These are phyloP conservation scores for Linum lewisii DNA, from an alignment of 345 rosid species.

Conservation along the genomic window DNA sequence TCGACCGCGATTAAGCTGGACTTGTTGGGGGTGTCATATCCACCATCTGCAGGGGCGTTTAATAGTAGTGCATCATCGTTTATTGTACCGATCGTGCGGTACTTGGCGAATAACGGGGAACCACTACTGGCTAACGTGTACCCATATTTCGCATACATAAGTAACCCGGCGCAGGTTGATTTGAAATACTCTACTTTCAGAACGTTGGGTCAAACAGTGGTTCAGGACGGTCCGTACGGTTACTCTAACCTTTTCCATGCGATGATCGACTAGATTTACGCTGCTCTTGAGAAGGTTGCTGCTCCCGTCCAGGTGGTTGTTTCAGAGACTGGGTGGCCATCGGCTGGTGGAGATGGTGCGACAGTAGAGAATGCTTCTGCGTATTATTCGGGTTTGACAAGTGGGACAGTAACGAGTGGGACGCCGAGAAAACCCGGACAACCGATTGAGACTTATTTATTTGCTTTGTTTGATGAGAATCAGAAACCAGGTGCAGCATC, in stretches of 20 bases:
- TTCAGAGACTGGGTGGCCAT: constrained; percentile 1
- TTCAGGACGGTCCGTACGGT: constrained; percentile 8
- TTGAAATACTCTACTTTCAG: constrained; percentile 20
- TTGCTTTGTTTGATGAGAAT: constrained; percentile 35
- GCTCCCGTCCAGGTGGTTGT: constrained; percentile 2
- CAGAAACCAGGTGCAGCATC: constrained; percentile 11
- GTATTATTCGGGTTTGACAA: background rate
- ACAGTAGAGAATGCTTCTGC: background rate
- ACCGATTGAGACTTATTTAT: constrained; percentile 26
- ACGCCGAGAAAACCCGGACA: constrained; percentile 26
- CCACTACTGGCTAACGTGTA: constrained; percentile 23
- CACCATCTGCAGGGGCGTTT: constrained; percentile 26
- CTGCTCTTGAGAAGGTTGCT: constrained; percentile 18
- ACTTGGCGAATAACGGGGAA: constrained; percentile 8
- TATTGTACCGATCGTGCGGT: constrained; percentile 21
- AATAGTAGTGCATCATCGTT: constrained; percentile 6
- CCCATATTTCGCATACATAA: constrained; percentile 16
- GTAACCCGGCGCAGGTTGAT: background rate
- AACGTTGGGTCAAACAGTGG: constrained; percentile 4
- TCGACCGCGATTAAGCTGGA: constrained; percentile 25
- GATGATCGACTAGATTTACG: constrained; percentile 8
- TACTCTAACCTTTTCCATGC: constrained; percentile 26
- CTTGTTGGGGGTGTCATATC: constrained; percentile 12
- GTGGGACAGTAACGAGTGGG: constrained; percentile 13
- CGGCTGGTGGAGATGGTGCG: background rate